These are phyloP conservation scores for Coniochaeta pulveracea DNA, from an alignment of 2,329 filamentous ascomycete species.

Conservation along the genomic window DNA sequence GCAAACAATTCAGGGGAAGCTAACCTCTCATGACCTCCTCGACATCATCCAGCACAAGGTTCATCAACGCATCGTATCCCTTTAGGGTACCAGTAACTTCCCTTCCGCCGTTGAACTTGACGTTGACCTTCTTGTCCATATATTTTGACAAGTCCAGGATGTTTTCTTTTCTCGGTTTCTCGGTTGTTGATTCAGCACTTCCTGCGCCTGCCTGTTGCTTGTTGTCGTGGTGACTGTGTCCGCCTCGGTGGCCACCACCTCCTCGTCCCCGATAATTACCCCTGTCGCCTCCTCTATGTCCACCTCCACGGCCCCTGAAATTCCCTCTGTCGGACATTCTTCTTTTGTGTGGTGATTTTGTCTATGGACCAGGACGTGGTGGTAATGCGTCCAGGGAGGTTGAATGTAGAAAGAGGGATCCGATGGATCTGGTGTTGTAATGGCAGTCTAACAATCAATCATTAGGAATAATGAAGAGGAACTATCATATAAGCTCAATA, in stretches of 20 bases:
- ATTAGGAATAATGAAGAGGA: no score
- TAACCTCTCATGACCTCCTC: slow-evolving; percentile 80
- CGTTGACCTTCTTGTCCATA: slow-evolving; percentile 89
- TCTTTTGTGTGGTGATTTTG: slow-evolving; percentile 12
- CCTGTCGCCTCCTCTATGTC: slow-evolving; percentile 26
- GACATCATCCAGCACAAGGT: slow-evolving; percentile 89
- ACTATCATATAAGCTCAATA: no score
- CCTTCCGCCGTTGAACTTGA: slow-evolving; percentile 93
- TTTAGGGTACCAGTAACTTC: slow-evolving; percentile 90
- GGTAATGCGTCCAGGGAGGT: no score
- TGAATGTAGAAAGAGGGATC: no score
- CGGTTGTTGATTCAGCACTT: slow-evolving; percentile 38
- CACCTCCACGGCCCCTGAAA: slow-evolving; percentile 35
- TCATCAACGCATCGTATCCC: slow-evolving; percentile 96
- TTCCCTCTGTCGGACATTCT: slow-evolving; percentile 41
- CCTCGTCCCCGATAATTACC: slow-evolving; percentile 27
- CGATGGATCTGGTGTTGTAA: no score
- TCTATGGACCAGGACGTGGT: slow-evolving; percentile 6
- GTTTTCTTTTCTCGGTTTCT: slow-evolving; percentile 95
- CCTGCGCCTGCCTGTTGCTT: slow-evolving; percentile 30
- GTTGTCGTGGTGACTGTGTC: slow-evolving; percentile 23
- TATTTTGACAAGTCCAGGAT: slow-evolving; percentile 93
- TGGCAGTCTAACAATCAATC: no score
- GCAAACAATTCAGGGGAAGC: slow-evolving; percentile 13
- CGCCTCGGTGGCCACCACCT: slow-evolving; percentile 27